Evolutionary conservation across 2,329 filamentous ascomycete species (phyloP), one percentile per base, ranked within the genome.

Genomic region (Clarireedia hainanense): DNA sequence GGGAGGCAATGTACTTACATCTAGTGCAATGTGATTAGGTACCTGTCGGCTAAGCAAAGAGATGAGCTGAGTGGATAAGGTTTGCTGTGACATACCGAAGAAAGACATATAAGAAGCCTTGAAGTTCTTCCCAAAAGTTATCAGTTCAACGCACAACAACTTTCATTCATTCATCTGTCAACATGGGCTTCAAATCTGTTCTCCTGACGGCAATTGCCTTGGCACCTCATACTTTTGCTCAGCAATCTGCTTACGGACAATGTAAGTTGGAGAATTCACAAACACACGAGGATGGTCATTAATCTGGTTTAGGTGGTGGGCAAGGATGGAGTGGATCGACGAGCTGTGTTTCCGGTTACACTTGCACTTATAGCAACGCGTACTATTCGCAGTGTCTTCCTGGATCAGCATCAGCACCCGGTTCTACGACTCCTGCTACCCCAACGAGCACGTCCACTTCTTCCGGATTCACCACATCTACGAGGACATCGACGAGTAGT

Each of bases 301-400:
- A 26, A 37, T 43, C 30, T 54, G 3, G 17, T 46, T 34, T 7
- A 68, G 66, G 65, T 56, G 66, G 65, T 37, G 66, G 66, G 46
- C 56, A 37, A 40, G 60, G 57, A 14, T 68, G 59, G 58, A 56
- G 54, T 27, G 66, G 65, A 37, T 40, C 57, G 30, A 66, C 63
- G 5, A 68, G 58, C 30, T 68, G 66, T 58, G 57, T 63, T 24
- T 60, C 65, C 15, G 65, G 66, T 40, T 68, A 61, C 30, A 60
- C 48, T 34, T 67, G 65, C 54, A 61, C 56, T 17, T 58, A 57
- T 26, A 57, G 34, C 26, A 66, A 61, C 47, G 23, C 40, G 24
- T 68, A 58, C 36, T 68, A 67, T 47, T 67, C 65, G 2, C 66
- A 68, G 57, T 68, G 66, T 56, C 45, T 68, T 24, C 66, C 65